phyloP scores from a whole-genome alignment of 495 filamentous ascomycete genomes.

The Cetradonia linearis region DNA sequence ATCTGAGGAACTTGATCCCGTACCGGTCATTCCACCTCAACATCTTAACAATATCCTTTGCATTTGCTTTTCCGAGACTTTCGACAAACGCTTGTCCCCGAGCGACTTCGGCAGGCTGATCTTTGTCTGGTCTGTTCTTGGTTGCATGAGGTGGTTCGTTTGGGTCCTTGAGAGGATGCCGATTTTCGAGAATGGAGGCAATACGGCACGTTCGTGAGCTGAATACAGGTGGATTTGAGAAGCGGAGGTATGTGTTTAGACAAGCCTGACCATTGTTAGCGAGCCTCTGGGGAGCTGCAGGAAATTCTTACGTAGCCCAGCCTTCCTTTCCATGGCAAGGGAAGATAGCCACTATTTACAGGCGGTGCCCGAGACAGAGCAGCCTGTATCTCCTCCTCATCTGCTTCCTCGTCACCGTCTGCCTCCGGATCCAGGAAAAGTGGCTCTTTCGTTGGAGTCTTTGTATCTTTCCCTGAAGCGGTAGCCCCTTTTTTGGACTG shows the following conservation, averaged over 20 bases:
- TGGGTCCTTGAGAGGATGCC: constrained; percentile 67
- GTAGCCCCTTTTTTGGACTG: constrained; percentile 3
- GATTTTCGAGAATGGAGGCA: constrained; percentile 78
- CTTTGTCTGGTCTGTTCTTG: constrained; percentile 73
- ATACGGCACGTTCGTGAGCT: constrained; percentile 88
- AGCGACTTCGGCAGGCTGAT: constrained; percentile 49
- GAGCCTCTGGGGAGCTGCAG: background rate
- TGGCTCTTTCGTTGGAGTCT: constrained; percentile 27
- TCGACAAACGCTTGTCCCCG: constrained; percentile 65
- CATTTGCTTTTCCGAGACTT: constrained; percentile 69
- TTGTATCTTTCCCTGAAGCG: constrained; percentile 4
- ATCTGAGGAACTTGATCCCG: constrained; percentile 81
- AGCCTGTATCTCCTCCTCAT: constrained; percentile 34
- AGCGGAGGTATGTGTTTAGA: constrained; percentile 85
- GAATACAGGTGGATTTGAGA: constrained; percentile 77
- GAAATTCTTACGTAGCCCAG: constrained; percentile 67
- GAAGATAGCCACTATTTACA: constrained; percentile 77
- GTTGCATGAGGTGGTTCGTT: constrained; percentile 64
- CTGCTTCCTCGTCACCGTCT: constrained; percentile 34
- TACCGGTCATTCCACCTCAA: constrained; percentile 90
- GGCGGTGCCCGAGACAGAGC: constrained; percentile 56
- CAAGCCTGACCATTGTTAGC: constrained; percentile 52
- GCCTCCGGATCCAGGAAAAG: constrained; percentile 28
- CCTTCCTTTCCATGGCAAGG: constrained; percentile 86
- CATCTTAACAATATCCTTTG: constrained; percentile 73